phyloP scores from a whole-genome alignment of 441 rosid genomes.

The Croton laevigatus region DNA sequence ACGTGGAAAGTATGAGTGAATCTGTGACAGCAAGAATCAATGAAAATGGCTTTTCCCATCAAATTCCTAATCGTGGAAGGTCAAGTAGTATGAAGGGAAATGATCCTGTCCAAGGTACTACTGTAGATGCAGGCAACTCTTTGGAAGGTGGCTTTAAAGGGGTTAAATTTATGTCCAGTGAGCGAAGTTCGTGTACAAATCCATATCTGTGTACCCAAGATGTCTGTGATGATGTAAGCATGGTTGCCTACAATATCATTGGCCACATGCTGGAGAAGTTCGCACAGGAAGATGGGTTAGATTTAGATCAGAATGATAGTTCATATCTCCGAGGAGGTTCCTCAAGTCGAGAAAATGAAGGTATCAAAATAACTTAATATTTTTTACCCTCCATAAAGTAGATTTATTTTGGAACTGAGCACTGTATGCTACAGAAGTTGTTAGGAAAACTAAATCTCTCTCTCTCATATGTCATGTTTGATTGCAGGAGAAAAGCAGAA shows the following conservation, averaged over 20 bases:
- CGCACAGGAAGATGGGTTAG: slow-evolving; percentile 41
- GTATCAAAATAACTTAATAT: slow-evolving; percentile 23
- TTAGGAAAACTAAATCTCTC: neutral
- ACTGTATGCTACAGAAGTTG: neutral
- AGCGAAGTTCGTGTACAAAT: slow-evolving; percentile 34
- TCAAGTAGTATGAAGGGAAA: slow-evolving; percentile 21
- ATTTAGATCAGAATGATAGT: slow-evolving; percentile 33
- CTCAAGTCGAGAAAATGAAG: slow-evolving; percentile 40
- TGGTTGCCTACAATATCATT: slow-evolving; percentile 65
- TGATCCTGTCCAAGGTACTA: slow-evolving; percentile 28
- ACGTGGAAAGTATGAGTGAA: slow-evolving; percentile 20
- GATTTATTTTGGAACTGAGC: neutral
- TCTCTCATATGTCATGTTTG: slow-evolving; percentile 16
- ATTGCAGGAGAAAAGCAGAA: slow-evolving; percentile 25
- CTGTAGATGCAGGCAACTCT: slow-evolving; percentile 29
- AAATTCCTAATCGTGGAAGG: slow-evolving; percentile 14
- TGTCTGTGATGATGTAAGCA: slow-evolving; percentile 60
- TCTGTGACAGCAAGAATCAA: slow-evolving; percentile 18
- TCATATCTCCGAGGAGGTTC: slow-evolving; percentile 51
- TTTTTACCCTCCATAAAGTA: neutral
- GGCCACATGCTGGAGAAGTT: slow-evolving; percentile 58
- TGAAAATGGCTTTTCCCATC: slow-evolving; percentile 12
- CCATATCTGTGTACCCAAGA: slow-evolving; percentile 70
- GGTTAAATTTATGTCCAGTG: slow-evolving; percentile 20
- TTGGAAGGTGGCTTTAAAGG: slow-evolving; percentile 18